phyloP scores from a whole-genome alignment of 768 basidiomycete genomes.

The Mycena amicta region DNA sequence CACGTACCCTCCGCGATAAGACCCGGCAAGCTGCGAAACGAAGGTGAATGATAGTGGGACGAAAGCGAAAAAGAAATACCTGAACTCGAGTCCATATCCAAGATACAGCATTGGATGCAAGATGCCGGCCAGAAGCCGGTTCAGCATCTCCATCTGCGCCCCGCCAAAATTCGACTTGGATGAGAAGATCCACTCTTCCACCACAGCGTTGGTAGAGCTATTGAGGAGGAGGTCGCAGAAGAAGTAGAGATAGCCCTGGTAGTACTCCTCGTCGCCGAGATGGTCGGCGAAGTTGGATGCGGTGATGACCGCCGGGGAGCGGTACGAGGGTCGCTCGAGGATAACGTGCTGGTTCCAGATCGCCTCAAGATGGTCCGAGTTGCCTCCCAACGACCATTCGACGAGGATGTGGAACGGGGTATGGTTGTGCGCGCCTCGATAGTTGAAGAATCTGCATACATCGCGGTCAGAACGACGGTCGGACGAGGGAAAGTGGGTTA shows the following conservation, averaged over 20 bases:
- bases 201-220: constrained; percentile 1
- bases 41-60: too few species aligned
- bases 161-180: constrained; percentile 6
- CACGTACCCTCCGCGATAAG: constrained; percentile 53
- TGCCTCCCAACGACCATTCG: constrained; percentile 14
- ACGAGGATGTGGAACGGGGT: constrained; percentile 19
- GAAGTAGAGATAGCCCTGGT: constrained; percentile 12
- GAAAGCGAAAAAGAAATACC: constrained; percentile 17
- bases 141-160: constrained; percentile 28
- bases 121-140: constrained; percentile 51
- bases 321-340: constrained; percentile 2
- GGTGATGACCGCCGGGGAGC: constrained; percentile 4
- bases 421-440: constrained; percentile 13
- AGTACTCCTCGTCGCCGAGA: constrained; percentile 10
- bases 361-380: constrained; percentile 6
- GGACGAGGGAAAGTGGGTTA: too few species aligned
- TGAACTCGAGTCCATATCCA: constrained; percentile 63
- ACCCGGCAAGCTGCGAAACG: constrained; percentile 40
- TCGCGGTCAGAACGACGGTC: too few species aligned
- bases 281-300: constrained; percentile 9
- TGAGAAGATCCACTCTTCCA: constrained; percentile 15
- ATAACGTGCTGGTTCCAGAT: constrained; percentile 17
- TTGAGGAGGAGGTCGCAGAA: constrained; percentile 10
- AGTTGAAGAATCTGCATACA: constrained; percentile 13
- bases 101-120: constrained; percentile 66